Conservation (phyloP, 2,329 filamentous ascomycete genomes). For the Gaeumannomyces sp. region DNA sequence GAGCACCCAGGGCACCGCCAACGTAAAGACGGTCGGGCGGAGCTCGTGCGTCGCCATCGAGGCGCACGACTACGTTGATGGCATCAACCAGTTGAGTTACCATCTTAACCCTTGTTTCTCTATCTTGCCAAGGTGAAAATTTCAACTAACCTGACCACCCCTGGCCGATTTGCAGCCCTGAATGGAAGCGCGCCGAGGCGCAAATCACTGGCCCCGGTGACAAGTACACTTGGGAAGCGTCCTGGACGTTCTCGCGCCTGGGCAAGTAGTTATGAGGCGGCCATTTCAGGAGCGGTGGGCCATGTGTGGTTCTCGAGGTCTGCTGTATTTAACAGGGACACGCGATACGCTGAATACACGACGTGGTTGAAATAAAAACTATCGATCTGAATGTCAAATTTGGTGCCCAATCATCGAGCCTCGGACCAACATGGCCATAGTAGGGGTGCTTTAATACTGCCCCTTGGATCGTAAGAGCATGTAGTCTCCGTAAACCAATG, state of each 20-base stretch:
- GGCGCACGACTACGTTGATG: slow-evolving; percentile 71
- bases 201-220: slow-evolving; percentile 36
- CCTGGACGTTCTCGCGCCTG: slow-evolving; percentile 34
- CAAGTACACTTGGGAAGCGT: slow-evolving; percentile 36
- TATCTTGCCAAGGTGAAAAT: no score
- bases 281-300: no score
- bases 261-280: not conserved
- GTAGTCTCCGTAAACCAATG: slow-evolving; percentile 18
- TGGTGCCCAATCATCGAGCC: no score
- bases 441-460: not conserved
- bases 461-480: not conserved
- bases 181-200: slow-evolving; percentile 34
- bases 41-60: slow-evolving; percentile 71
- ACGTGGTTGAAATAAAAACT: no score
- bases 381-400: no score
- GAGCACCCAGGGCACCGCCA: slow-evolving; percentile 48
- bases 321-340: no score
- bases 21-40: slow-evolving; percentile 37
- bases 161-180: slow-evolving; percentile 26
- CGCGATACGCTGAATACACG: no score
- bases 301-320: no score
- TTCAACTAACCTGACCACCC: no score
- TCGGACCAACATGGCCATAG: no score
- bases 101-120: not conserved
- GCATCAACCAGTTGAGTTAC: slow-evolving; percentile 58